Evolutionary conservation across 139 green algal genomes (phyloP).

Genomic region (Coelastrella sp.): DNA sequence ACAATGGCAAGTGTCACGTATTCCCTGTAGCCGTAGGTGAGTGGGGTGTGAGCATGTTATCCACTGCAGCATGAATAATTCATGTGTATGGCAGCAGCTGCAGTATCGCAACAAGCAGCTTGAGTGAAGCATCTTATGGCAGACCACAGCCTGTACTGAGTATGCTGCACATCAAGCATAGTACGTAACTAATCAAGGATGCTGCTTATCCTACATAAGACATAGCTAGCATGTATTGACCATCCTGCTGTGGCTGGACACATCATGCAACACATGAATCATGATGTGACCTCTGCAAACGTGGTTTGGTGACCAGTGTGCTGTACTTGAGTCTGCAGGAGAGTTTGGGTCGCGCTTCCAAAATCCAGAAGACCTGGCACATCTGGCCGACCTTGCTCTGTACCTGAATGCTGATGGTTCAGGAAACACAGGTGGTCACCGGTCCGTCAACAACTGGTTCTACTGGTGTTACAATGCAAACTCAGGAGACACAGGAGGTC

Average conservation of each 20-base stretch:
- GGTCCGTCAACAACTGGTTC: slow-evolving; percentile 31
- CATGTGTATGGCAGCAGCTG: too few relatives aligned
- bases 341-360: slow-evolving; percentile 46
- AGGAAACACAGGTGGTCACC: slow-evolving; percentile 41
- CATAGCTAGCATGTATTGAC: too few relatives aligned
- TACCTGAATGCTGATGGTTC: slow-evolving; percentile 25
- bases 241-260: too few relatives aligned
- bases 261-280: too few relatives aligned
- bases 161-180: too few relatives aligned
- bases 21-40: slow-evolving; percentile 40
- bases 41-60: neutral
- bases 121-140: too few relatives aligned
- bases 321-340: neutral
- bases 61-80: too few relatives aligned
- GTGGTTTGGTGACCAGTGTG: neutral
- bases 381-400: slow-evolving; percentile 30
- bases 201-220: too few relatives aligned
- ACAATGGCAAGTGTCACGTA: slow-evolving; percentile 30
- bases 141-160: too few relatives aligned
- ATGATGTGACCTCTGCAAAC: too few relatives aligned
- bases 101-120: too few relatives aligned
- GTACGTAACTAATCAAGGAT: too few relatives aligned
- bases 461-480: slow-evolving; percentile 44
- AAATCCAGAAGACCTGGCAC: slow-evolving; percentile 33
- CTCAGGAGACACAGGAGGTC: slow-evolving; percentile 41